phyloP scores from a whole-genome alignment of 2,329 filamentous ascomycete species.

The Hirsutella minnesotensis region DNA sequence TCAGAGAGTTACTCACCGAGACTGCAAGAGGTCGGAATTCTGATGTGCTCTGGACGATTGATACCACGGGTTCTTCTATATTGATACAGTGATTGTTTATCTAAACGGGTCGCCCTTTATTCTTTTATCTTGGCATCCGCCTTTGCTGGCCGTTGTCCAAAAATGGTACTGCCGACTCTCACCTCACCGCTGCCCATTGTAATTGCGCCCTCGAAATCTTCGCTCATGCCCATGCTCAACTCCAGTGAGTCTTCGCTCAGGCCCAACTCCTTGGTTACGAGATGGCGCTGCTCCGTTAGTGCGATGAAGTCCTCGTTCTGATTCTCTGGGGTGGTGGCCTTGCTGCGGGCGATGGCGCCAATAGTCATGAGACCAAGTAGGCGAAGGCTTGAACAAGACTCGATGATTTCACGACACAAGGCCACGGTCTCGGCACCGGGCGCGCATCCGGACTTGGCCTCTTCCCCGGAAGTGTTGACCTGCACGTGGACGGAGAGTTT shows the following conservation, averaged over 20 bases:
- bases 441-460: constrained; percentile 68
- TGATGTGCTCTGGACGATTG: not conserved
- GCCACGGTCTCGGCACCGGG: constrained; percentile 49
- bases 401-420: constrained; percentile 58
- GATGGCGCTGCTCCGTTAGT: constrained; percentile 58
- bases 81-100: not conserved
- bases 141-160: constrained; percentile 71
- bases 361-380: constrained; percentile 93
- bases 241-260: constrained; percentile 50
- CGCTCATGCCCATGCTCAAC: constrained; percentile 97
- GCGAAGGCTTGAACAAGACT: constrained; percentile 59
- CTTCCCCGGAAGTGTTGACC: constrained; percentile 88
- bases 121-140: constrained; percentile 60
- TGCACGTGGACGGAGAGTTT: constrained; percentile 73
- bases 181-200: constrained; percentile 78
- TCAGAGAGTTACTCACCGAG: too few species aligned
- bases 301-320: constrained; percentile 83
- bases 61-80: constrained; percentile 5
- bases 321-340: constrained; percentile 58
- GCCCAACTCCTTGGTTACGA: constrained; percentile 43
- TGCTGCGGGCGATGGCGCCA: constrained; percentile 79
- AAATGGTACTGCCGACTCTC: constrained; percentile 86
- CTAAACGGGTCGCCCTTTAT: constrained; percentile 11
- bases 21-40: too few species aligned
- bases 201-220: constrained; percentile 87